Evolutionary conservation across 1,139 yeast genomes (phyloP).

Genomic region (Geotrichum macrosporum): DNA sequence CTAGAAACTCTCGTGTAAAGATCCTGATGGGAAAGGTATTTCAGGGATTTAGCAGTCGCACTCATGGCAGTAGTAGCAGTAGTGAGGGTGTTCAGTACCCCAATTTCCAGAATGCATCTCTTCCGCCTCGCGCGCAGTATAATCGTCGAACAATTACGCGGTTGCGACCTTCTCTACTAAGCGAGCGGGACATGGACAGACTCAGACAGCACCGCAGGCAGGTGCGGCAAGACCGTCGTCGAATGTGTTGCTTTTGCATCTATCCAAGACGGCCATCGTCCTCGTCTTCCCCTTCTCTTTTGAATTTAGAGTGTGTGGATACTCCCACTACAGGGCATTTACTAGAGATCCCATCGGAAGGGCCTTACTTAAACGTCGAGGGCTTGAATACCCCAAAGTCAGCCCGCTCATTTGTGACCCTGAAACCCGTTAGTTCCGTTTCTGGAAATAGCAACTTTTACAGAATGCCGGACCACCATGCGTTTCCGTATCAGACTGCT

Average conservation of each 20-base stretch:
- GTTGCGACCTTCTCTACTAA: slow-evolving; percentile 6
- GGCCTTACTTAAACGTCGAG: slow-evolving; percentile 13
- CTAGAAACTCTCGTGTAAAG: neutral
- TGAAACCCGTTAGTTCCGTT: neutral
- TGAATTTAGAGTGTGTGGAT: slow-evolving; percentile 1
- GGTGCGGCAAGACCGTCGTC: slow-evolving; percentile 12
- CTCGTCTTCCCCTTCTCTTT: no score
- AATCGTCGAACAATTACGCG: slow-evolving; percentile 5
- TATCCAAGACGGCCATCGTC: no score
- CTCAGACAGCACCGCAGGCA: slow-evolving; percentile 10
- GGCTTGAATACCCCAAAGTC: slow-evolving; percentile 15
- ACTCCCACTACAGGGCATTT: slow-evolving; percentile 1
- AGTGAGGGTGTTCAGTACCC: neutral
- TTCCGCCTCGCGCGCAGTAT: slow-evolving; percentile 7
- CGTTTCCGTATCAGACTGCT: neutral
- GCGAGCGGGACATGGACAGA: slow-evolving; percentile 10
- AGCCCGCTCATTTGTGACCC: neutral
- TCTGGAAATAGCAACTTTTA: neutral
- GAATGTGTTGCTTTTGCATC: slow-evolving; percentile 11
- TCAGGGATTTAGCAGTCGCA: neutral
- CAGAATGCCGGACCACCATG: slow-evolving; percentile 5
- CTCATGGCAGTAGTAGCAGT: no score
- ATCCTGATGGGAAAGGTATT: neutral
- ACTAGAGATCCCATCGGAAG: neutral
- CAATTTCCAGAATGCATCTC: neutral